Conservation (phyloP, 352 stramenopile species). For the Globisporangium ultimum region DNA sequence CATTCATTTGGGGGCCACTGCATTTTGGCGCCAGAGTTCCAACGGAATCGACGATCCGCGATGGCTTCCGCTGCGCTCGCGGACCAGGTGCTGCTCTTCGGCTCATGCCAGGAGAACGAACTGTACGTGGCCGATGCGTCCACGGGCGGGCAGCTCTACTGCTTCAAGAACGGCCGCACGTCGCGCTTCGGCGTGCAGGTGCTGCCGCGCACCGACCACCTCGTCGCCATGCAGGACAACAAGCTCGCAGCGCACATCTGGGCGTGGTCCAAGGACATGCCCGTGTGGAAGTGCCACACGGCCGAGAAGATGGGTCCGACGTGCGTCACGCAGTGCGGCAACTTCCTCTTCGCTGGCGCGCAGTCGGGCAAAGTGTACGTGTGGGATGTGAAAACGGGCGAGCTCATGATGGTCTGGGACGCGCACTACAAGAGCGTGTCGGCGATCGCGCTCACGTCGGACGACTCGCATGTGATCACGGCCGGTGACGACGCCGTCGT, state of each 20-base stretch:
- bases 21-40: no score
- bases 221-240: constrained; percentile 62
- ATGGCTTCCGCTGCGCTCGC: constrained; percentile 45
- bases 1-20: no score
- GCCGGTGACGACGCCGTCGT: constrained; percentile 81
- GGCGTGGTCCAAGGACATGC: constrained; percentile 67
- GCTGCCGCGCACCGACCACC: constrained; percentile 62
- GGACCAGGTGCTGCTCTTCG: constrained; percentile 63
- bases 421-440: constrained; percentile 86
- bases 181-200: constrained; percentile 46
- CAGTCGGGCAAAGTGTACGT: constrained; percentile 84
- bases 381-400: constrained; percentile 80
- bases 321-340: constrained; percentile 54
- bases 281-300: constrained; percentile 70
- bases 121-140: constrained; percentile 56
- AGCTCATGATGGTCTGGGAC: constrained; percentile 78
- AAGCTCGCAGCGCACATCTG: constrained; percentile 68
- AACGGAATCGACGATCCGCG: neutral
- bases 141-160: constrained; percentile 61
- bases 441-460: constrained; percentile 55
- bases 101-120: constrained; percentile 66
- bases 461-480: constrained; percentile 79
- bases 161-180: constrained; percentile 69
- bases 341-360: constrained; percentile 70
- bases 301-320: constrained; percentile 70